phyloP scores from a whole-genome alignment of 1,284 basidiomycete genomes.

The Caloboletus inedulis region DNA sequence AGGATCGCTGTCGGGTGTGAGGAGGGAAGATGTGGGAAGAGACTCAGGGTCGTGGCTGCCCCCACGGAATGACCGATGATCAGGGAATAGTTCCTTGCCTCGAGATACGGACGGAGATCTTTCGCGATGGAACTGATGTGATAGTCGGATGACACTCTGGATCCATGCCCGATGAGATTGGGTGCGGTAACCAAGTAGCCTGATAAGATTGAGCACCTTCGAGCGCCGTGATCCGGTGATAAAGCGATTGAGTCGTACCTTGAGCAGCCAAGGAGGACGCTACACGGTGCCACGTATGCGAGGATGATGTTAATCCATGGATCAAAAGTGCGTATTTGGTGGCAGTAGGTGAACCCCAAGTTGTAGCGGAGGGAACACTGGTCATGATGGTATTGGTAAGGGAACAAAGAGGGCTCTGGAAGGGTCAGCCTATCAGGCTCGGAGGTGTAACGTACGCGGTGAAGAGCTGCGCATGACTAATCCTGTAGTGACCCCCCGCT shows the following conservation, averaged over 20 bases:
- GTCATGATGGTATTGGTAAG: too few species aligned
- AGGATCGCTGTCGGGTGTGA: conserved; percentile 19
- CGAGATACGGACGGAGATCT: conserved; percentile 27
- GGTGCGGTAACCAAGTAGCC: conserved; percentile 28
- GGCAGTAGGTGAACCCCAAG: conserved; percentile 18
- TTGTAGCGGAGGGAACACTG: too few species aligned
- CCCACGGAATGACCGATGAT: conserved; percentile 29
- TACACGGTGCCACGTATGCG: conserved; percentile 18
- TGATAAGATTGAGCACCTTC: not conserved
- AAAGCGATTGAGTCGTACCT: conserved; percentile 8
- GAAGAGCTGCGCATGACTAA: too few species aligned
- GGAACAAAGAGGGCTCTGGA: too few species aligned
- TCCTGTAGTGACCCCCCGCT: too few species aligned
- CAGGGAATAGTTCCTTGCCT: conserved; percentile 14
- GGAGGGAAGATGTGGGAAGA: conserved; percentile 17
- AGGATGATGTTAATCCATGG: conserved; percentile 23
- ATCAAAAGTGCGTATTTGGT: not conserved
- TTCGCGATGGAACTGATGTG: conserved; percentile 9
- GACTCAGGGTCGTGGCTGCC: conserved; percentile 8
- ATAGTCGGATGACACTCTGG: conserved; percentile 17
- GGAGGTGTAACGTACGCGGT: too few species aligned
- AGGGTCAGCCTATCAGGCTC: too few species aligned
- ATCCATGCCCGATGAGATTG: conserved; percentile 24
- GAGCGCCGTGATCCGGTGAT: not conserved
- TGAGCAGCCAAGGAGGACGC: conserved; percentile 21